Evolutionary conservation across 2,329 filamentous ascomycete species (phyloP), one percentile per base, ranked within the genome.

Genomic region (Verticillium isaacii): DNA sequence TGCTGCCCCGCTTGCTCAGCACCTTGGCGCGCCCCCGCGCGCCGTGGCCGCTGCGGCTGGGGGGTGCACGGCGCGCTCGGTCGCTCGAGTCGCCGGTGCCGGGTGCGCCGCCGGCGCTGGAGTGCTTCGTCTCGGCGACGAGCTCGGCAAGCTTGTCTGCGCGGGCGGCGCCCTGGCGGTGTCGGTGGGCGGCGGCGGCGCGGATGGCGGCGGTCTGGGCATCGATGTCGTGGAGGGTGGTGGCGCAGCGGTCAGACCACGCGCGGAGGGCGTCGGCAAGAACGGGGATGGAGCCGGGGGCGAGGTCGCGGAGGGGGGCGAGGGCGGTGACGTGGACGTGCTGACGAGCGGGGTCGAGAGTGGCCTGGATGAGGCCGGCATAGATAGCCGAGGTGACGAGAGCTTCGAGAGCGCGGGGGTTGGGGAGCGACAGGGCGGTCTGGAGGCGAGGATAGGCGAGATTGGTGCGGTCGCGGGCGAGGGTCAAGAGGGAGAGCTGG

Each of bases 341-440:
- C 37, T 89, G 86, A 61, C 89, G 83, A 62, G 86, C 85, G 4
- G 93, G 92, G 72, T 97, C 91, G 61, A 99, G 88, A 50, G 91
- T 93, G 7, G 89, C 94, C 45, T 85, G 84, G 57, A 99, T 78
- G 2, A 99, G 85, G 50, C 90, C 91, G 6, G 90, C 87, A 78
- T 97, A 98, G 71, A 97, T 90, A 68, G 93, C 90, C 41, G 88
- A 87, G 68, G 94, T 95, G 67, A 98, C 87, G 63, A 97, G 85
- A 66, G 89, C 86, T 80, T 99, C 95, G 60, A 99, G 86, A 55
- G 91, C 86, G 52, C 89, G 83, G 29, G 85, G 73, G 37, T 84
- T 85, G 34, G 83, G 71, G 17, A 98, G 86, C 60, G 83, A 85
- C 55, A 99, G 86, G 0, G 84, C 81, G 7, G 73, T 66, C 69